Evolutionary conservation across 805 yeast species (phyloP).

Genomic region (Candida insectalens): DNA sequence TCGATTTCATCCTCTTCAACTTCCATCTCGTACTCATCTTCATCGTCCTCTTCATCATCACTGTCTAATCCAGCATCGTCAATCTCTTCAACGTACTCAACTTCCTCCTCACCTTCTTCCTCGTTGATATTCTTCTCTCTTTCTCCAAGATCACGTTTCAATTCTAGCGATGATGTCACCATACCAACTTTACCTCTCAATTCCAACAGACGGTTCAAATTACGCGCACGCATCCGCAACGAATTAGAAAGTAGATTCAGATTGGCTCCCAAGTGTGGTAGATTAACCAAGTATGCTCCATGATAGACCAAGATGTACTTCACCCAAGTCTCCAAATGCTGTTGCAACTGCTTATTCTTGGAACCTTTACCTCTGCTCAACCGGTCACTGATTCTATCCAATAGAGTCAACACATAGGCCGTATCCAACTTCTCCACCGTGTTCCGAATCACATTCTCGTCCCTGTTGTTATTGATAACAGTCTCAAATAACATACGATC

Average conservation of each 20-base stretch:
- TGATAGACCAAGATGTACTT: slow-evolving; percentile 48
- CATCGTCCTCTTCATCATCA: slow-evolving; percentile 11
- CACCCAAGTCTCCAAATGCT: slow-evolving; percentile 47
- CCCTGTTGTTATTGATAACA: slow-evolving; percentile 49
- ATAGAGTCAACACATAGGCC: slow-evolving; percentile 36
- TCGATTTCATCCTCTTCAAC: slow-evolving; percentile 17
- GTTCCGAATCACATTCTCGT: slow-evolving; percentile 37
- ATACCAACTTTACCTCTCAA: slow-evolving; percentile 40
- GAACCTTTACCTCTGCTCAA: slow-evolving; percentile 33
- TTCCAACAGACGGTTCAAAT: slow-evolving; percentile 40
- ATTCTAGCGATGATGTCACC: slow-evolving; percentile 33
- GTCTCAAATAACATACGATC: slow-evolving; percentile 82
- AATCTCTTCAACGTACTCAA: slow-evolving; percentile 66
- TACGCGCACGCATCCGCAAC: slow-evolving; percentile 36
- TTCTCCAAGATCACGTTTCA: slow-evolving; percentile 29
- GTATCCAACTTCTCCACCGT: slow-evolving; percentile 42
- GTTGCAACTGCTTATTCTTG: slow-evolving; percentile 17
- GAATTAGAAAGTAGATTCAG: slow-evolving; percentile 37
- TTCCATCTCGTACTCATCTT: slow-evolving; percentile 14
- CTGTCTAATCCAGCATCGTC: slow-evolving; percentile 35
- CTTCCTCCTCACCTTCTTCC: slow-evolving; percentile 26
- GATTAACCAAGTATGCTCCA: slow-evolving; percentile 38
- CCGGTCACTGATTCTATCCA: slow-evolving; percentile 44
- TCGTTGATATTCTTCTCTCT: slow-evolving; percentile 27
- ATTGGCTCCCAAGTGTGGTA: slow-evolving; percentile 33